Base-by-base conservation (phyloP, 2,329 filamentous ascomycete species). In the Claviceps maximensis region DNA sequence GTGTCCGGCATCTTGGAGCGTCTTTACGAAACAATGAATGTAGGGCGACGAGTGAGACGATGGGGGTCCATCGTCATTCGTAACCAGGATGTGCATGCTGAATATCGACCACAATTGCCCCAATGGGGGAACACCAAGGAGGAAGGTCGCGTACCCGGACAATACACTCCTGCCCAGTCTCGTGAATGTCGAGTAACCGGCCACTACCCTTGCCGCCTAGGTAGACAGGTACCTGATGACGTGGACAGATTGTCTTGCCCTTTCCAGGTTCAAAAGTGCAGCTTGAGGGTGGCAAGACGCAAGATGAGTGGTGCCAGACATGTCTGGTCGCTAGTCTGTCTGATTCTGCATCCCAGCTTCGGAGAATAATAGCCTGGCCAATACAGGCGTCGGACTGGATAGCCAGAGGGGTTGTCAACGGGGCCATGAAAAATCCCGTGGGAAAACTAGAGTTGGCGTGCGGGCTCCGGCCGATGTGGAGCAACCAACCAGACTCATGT, bases 1-100 rank as follows among this genome's bases (percentile, higher is more conserved):
- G 69, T 96, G 91, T 8, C 89, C 89, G 33, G 84, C 82, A 53
- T 75, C 69, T 66, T 89, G 82, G 50, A 93, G 82, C 51, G 79
- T 78, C 56, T 80, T 74, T 45, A 90, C 78, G 54, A 91, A 78
- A 57, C 80, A 83, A 71, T 88, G 86, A 56, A 91, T 79, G 63
- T 91, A 91, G 8, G 87, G 87, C 47, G 86, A 89, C 41, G 86
- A 87, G 63, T 85, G 79, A 55, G 83, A 78, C 33, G 84, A 88
- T 58, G 87, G 87, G 51, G 87, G 87, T 17, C 87, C 87, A 71
- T 91, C 87, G 64, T 91, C 87, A 72, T 91, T 91, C 59, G 82
- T 81, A 53, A 86, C 72, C 60, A 82, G 76, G 60, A 82, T 82
- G 62, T 82, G 79, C 79, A 82, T 82, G 54, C 62, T 70, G 29